Percentiles rank a stretch among this genome's conserved stretches.
Conservation (phyloP, 2,329 filamentous ascomycete genomes). For the Venturia pyrina region DNA sequence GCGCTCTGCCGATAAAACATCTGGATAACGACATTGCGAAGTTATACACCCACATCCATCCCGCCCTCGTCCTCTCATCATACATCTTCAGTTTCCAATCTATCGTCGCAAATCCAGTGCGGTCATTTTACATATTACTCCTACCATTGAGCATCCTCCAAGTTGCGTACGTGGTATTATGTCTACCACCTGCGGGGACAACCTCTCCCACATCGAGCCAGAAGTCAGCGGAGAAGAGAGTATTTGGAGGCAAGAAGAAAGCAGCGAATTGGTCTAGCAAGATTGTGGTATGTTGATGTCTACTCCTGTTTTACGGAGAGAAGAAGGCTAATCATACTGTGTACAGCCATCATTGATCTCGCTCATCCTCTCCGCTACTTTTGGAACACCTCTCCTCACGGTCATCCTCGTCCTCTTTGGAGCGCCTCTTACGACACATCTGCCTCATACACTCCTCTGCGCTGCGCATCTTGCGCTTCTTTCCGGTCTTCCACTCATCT, state of each 20-base stretch:
- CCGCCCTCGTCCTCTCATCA: slow-evolving; percentile 53
- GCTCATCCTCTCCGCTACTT: slow-evolving; percentile 47
- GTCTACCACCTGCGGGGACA: slow-evolving; percentile 37
- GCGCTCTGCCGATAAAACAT: slow-evolving; percentile 31
- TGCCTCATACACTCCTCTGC: slow-evolving; percentile 66
- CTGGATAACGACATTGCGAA: slow-evolving; percentile 39
- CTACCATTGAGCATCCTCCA: slow-evolving; percentile 57
- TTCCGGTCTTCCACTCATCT: slow-evolving; percentile 69
- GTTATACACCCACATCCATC: slow-evolving; percentile 56
- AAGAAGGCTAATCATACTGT: neutral
- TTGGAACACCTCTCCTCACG: slow-evolving; percentile 47
- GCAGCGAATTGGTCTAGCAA: neutral
- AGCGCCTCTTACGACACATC: slow-evolving; percentile 76
- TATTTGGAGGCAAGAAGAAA: slow-evolving; percentile 44
- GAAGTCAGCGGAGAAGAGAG: slow-evolving; percentile 36
- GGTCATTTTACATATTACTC: slow-evolving; percentile 51
- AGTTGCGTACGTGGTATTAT: slow-evolving; percentile 46
- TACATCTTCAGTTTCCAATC: slow-evolving; percentile 54
- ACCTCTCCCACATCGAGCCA: slow-evolving; percentile 23
- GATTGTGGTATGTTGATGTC: slow-evolving; percentile 1
- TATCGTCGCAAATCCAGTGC: slow-evolving; percentile 60
- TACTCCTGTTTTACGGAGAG: neutral
- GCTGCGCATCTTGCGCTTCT: slow-evolving; percentile 75
- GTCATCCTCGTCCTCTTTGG: slow-evolving; percentile 75
- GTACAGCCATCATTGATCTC: slow-evolving; percentile 60